These are phyloP conservation scores for Besnoitia besnoiti DNA, from an alignment of 169 alveolate genomes.

Conservation along the genomic window DNA sequence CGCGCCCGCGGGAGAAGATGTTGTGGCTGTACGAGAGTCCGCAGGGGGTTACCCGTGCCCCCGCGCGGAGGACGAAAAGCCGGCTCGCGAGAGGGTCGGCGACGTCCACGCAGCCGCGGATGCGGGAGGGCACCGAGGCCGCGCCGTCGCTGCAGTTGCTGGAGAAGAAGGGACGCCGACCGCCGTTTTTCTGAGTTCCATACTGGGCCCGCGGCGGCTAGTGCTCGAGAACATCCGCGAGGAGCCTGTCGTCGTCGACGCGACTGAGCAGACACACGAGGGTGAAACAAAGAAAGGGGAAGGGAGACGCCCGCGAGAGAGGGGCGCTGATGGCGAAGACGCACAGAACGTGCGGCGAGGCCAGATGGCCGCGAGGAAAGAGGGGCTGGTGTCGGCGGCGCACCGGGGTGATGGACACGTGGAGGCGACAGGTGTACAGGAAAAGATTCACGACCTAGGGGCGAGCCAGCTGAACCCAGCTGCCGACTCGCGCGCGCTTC, in stretches of 20 bases:
- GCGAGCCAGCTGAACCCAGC: too few species aligned
- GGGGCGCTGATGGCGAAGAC: background rate
- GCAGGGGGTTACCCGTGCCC: background rate
- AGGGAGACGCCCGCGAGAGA: background rate
- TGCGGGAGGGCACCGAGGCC: background rate
- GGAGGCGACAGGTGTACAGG: too few species aligned
- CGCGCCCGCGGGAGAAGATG: background rate
- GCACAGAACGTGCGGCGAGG: too few species aligned
- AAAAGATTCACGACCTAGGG: too few species aligned
- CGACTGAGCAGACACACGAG: background rate
- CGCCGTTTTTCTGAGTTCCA: constrained; percentile 6
- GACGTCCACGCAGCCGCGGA: background rate
- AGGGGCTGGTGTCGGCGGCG: too few species aligned
- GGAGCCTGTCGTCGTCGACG: background rate
- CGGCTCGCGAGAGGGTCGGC: background rate
- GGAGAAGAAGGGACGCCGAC: background rate
- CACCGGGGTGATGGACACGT: too few species aligned
- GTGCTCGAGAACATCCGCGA: constrained; percentile 8
- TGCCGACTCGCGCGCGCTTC: too few species aligned
- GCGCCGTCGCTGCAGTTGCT: background rate
- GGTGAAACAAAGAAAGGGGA: background rate
- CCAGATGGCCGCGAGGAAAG: too few species aligned
- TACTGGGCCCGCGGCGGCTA: background rate
- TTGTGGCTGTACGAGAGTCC: background rate
- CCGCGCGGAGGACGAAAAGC: background rate